These are phyloP conservation scores for Nitzschia palea DNA, from an alignment of 108 stramenopile species.

Conservation along the genomic window DNA sequence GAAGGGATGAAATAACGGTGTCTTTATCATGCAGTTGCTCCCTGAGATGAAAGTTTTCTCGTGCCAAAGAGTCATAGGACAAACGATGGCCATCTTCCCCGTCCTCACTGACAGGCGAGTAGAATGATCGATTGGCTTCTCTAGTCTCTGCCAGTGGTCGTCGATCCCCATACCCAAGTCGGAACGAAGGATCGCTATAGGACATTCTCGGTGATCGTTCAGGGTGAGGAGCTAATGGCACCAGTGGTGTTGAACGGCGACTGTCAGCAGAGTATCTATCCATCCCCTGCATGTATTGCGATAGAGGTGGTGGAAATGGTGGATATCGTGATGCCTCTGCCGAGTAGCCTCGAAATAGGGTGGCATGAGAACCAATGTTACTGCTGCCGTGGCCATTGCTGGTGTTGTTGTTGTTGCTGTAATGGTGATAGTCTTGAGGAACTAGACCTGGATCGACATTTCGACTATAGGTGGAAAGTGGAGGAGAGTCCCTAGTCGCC, in stretches of 20 bases:
- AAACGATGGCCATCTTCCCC: not conserved
- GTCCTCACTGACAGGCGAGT: constrained; percentile 7
- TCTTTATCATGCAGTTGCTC: constrained; percentile 34
- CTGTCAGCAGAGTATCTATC: not conserved
- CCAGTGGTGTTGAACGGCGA: not conserved
- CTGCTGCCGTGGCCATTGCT: too few species aligned
- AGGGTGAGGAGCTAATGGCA: not conserved
- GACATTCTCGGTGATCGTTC: too few species aligned
- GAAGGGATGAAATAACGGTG: constrained; percentile 27
- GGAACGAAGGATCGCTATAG: too few species aligned
- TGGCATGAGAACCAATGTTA: too few species aligned
- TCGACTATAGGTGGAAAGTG: not conserved
- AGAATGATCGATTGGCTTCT: not conserved
- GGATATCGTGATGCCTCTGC: not conserved
- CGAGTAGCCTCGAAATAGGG: too few species aligned
- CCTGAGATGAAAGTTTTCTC: constrained; percentile 73
- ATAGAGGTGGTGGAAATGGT: not conserved
- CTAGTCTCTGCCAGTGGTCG: too few species aligned
- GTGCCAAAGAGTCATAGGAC: constrained; percentile 18
- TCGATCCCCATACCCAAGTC: too few species aligned
- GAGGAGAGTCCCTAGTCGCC: constrained; percentile 1
- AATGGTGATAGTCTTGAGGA: not conserved
- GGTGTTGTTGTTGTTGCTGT: too few species aligned
- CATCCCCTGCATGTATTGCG: constrained; percentile 5
- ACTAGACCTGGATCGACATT: too few species aligned